Conservation (phyloP, 768 basidiomycete species). For the Rhodotorula toruloides region DNA sequence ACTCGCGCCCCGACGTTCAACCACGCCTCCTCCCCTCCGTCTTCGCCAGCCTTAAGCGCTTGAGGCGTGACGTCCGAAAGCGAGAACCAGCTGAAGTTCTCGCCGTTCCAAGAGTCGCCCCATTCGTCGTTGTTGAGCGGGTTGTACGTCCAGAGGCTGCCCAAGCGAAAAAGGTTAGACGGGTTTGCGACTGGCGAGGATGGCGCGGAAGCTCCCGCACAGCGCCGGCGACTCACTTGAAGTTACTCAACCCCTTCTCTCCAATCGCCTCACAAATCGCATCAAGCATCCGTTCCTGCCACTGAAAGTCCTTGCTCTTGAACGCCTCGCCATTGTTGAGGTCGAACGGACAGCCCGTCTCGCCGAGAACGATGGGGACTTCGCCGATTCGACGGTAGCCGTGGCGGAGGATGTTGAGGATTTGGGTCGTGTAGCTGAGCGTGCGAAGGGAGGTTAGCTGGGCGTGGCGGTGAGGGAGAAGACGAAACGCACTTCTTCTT, state of each 20-base stretch:
- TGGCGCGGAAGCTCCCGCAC: background rate
- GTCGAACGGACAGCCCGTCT: constrained; percentile 94
- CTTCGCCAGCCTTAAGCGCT: constrained; percentile 34
- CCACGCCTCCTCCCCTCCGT: constrained; percentile 52
- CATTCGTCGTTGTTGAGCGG: constrained; percentile 68
- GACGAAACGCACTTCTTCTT: constrained; percentile 29
- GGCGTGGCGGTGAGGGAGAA: no score
- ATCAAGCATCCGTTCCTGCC: constrained; percentile 92
- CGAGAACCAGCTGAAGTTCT: constrained; percentile 92
- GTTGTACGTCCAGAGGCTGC: constrained; percentile 91
- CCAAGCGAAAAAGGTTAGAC: no score
- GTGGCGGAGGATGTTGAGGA: constrained; percentile 67
- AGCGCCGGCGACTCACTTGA: constrained; percentile 57
- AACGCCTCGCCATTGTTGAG: constrained; percentile 68
- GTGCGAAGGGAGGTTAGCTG: background rate
- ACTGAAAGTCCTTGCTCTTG: constrained; percentile 63
- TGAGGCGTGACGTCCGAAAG: constrained; percentile 25
- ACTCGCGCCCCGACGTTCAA: constrained; percentile 79
- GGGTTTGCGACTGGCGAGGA: background rate
- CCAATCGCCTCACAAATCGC: constrained; percentile 81
- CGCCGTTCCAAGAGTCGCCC: constrained; percentile 62
- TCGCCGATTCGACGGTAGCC: constrained; percentile 70
- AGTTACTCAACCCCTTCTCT: constrained; percentile 51
- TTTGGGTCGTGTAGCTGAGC: constrained; percentile 62
- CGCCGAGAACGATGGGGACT: constrained; percentile 77